Evolutionary conservation across 805 yeast genomes (phyloP), one percentile per base, ranked within the genome.

Genomic region (Babjeviella inositovora): DNA sequence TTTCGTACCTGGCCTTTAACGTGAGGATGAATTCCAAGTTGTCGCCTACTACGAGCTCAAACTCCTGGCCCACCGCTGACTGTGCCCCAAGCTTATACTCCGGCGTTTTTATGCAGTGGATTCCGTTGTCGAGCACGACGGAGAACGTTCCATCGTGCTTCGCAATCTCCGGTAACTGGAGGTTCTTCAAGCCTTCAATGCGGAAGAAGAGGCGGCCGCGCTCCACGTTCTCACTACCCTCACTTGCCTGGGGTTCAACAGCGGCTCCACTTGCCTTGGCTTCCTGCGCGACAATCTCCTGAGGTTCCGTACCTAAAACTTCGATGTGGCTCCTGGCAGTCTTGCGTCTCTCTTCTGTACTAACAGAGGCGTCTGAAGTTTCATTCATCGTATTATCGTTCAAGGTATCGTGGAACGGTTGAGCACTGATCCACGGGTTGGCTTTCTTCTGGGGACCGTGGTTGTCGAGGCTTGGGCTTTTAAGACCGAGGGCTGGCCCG

Each of bases 81-180:
- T 32, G 32, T 14, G 33, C 35, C 3, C 35, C 34, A n/a, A 62
- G 25, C 0, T 36, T 31, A 21, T 45, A 33, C 43, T 61, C 56
- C 6, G 70, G 63, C 0, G 93, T 81, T 17, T 70, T 63, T 22
- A 80, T 62, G 28, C 80, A 64, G 39, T 84, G 92, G 18, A 70
- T 67, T 5, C 93, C 93, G 41, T 84, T 84, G 41, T 84, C 95
- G 25, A 74, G 47, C 5, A 68, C 61, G 11, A 70, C 32, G 24
- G 62, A 56, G 39, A 67, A 60, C 26, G 56, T 51, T 1, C 67
- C 71, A 11, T 60, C 45, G 23, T 60, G 61, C 6, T 43, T 41
- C 11, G 33, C 36, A 15, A 65, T 32, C 11, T 61, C 67, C 2
- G 71, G 63, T 18, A 72, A 39, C n/a, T 43, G 41, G 13, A 71